A percentile compares a stretch with the other conserved stretches of the same genome.
These are phyloP conservation scores for Trichophyton equinum DNA, from an alignment of 2,329 filamentous ascomycete species.

Conservation along the genomic window DNA sequence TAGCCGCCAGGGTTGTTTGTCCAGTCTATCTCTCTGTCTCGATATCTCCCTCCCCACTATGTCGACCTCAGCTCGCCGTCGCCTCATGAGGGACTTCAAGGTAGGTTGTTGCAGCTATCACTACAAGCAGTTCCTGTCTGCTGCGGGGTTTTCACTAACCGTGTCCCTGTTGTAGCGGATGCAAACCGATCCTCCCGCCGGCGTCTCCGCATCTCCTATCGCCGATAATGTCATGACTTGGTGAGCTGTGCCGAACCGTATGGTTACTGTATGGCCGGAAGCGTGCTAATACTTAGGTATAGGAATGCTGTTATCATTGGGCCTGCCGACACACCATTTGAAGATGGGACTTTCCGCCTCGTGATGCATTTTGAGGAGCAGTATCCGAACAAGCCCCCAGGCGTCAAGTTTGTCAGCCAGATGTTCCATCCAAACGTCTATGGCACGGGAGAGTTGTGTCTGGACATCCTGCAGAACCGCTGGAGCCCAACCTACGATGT, in stretches of 20 bases:
- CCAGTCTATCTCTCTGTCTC: neutral
- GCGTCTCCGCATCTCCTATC: conserved; percentile 89
- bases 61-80: conserved; percentile 90
- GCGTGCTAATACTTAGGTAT: neutral
- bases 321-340: conserved; percentile 90
- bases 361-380: conserved; percentile 99
- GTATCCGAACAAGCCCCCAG: conserved; percentile 94
- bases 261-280: neutral
- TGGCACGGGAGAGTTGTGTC: conserved; percentile 84
- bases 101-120: conserved; percentile 35
- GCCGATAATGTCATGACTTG: conserved; percentile 97
- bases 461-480: conserved; percentile 93
- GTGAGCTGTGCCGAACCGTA: conserved; percentile 38
- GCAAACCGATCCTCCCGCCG: conserved; percentile 96
- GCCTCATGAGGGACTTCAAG: conserved; percentile 99
- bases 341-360: conserved; percentile 92
- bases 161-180: conserved; percentile 55
- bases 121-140: neutral
- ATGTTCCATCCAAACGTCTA: conserved; percentile 99
- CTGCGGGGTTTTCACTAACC: neutral
- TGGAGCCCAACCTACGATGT: conserved; percentile 99
- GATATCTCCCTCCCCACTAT: conserved; percentile 34
- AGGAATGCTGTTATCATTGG: conserved; percentile 99
- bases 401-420: conserved; percentile 95
- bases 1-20: neutral